These are phyloP conservation scores for Sporobolomyces pararoseus DNA, from an alignment of 768 basidiomycete genomes.

Conservation along the genomic window DNA sequence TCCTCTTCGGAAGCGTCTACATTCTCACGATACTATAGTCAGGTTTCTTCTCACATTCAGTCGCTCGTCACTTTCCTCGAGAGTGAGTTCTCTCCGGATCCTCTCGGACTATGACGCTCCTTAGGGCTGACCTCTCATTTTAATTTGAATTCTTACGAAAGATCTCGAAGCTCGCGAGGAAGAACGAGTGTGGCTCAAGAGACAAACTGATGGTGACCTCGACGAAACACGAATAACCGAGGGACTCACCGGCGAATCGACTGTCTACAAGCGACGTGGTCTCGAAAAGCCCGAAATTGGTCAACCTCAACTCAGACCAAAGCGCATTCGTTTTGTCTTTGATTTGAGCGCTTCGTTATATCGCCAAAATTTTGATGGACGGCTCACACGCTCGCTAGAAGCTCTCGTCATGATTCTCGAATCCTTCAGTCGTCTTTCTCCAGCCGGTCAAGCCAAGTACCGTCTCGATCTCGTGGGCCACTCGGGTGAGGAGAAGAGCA, in stretches of 20 bases:
- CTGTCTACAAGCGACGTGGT: constrained; percentile 31
- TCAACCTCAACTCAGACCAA: constrained; percentile 36
- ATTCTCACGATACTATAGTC: constrained; percentile 29
- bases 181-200: constrained; percentile 37
- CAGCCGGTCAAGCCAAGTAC: constrained; percentile 24
- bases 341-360: constrained; percentile 34
- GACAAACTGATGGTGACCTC: constrained; percentile 30
- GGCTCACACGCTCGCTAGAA: constrained; percentile 22
- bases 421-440: constrained; percentile 16
- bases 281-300: constrained; percentile 38
- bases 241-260: constrained; percentile 32
- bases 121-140: background rate
- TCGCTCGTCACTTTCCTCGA: constrained; percentile 34
- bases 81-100: constrained; percentile 14
- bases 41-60: constrained; percentile 8
- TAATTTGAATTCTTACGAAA: background rate
- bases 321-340: constrained; percentile 36
- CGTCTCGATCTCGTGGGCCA: constrained; percentile 29
- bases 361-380: constrained; percentile 34
- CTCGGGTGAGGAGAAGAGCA: constrained; percentile 27
- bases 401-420: constrained; percentile 35
- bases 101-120: background rate
- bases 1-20: constrained; percentile 8
- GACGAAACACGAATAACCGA: constrained; percentile 32
- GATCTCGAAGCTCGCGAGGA: constrained; percentile 39